Conservation (phyloP, 2,329 filamentous ascomycete species). For the Lachnellula arida region DNA sequence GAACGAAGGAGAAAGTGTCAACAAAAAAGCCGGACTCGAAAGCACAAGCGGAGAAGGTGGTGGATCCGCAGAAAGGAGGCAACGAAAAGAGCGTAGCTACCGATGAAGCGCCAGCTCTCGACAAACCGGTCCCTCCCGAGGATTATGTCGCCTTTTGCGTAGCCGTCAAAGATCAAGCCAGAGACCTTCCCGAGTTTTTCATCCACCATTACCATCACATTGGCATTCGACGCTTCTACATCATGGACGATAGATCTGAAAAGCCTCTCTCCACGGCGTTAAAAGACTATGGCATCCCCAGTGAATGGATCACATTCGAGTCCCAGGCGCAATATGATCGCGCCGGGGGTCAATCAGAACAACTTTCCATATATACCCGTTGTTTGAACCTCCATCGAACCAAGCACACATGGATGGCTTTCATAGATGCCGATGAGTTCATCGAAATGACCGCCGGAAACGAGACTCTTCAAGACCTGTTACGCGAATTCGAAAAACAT, state of each 20-base stretch:
- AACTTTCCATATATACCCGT: slow-evolving; percentile 17
- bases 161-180: slow-evolving; percentile 22
- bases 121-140: not conserved
- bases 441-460: slow-evolving; percentile 23
- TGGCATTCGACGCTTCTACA: slow-evolving; percentile 25
- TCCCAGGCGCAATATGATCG: slow-evolving; percentile 13
- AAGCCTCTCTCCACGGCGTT: slow-evolving; percentile 17
- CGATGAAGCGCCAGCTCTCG: too few species aligned
- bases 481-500: slow-evolving; percentile 24
- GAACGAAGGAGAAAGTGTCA: not conserved
- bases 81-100: too few species aligned
- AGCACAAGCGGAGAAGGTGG: too few species aligned
- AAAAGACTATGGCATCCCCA: slow-evolving; percentile 18
- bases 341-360: slow-evolving; percentile 3
- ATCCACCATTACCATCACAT: slow-evolving; percentile 29
- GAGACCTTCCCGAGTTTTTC: slow-evolving; percentile 26
- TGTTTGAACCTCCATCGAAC: slow-evolving; percentile 23
- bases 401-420: slow-evolving; percentile 33
- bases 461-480: slow-evolving; percentile 27
- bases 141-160: slow-evolving; percentile 27
- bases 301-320: slow-evolving; percentile 18
- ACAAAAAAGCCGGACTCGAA: not conserved
- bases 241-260: slow-evolving; percentile 28
- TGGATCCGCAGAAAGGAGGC: too few species aligned
- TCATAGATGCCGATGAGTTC: slow-evolving; percentile 32